Evolutionary conservation across 768 basidiomycete genomes (phyloP).

Genomic region (Suillus subaureus): DNA sequence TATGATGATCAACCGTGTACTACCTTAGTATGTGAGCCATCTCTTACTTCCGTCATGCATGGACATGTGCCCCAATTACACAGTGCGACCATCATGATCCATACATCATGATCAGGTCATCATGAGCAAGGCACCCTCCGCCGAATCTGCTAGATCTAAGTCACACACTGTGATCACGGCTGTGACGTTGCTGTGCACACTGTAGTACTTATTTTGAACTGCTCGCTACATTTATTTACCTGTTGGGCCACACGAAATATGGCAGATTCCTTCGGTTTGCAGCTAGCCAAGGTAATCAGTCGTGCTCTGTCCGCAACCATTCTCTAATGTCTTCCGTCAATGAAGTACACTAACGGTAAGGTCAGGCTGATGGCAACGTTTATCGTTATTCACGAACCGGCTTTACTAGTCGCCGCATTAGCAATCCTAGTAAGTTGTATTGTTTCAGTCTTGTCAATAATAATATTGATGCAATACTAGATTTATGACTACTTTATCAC

Average conservation of each 20-base stretch:
- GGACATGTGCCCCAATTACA: background rate
- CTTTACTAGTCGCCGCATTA: background rate
- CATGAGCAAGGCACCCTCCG: background rate
- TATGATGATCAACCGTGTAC: background rate
- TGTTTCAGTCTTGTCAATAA: background rate
- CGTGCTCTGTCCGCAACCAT: background rate
- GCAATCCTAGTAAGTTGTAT: background rate
- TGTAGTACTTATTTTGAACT: background rate
- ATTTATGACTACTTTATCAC: conserved; percentile 4
- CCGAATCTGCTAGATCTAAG: background rate
- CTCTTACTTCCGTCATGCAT: background rate
- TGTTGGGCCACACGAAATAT: background rate
- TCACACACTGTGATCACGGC: background rate
- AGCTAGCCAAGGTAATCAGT: background rate
- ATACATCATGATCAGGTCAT: background rate
- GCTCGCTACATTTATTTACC: background rate
- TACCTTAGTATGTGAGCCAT: background rate
- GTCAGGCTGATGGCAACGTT: background rate
- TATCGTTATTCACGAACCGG: background rate
- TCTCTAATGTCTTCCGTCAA: background rate
- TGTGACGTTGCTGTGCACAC: background rate
- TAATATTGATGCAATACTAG: background rate
- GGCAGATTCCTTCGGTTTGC: background rate
- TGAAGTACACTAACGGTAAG: background rate
- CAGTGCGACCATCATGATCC: background rate